Conservation (phyloP, 306 rosid species). For the Rosa chinensis region DNA sequence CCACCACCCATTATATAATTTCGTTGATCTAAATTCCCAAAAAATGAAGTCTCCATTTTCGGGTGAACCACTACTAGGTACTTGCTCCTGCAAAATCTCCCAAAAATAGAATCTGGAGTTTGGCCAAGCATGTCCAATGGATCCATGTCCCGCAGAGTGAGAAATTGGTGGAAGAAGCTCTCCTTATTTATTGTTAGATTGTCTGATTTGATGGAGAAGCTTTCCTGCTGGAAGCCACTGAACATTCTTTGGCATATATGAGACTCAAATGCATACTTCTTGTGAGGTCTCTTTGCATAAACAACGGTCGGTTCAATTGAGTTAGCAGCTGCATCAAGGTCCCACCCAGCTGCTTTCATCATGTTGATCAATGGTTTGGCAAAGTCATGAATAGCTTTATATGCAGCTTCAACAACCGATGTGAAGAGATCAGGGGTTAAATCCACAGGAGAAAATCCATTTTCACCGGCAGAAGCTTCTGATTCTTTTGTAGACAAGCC, state of each 20-base stretch:
- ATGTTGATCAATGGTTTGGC: constrained; percentile 97
- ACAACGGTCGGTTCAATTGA: constrained; percentile 76
- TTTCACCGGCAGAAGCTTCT: constrained; percentile 54
- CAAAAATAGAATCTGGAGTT: constrained; percentile 87
- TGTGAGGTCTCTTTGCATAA: constrained; percentile 96
- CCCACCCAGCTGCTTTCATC: constrained; percentile 99
- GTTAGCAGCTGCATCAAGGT: constrained; percentile 96
- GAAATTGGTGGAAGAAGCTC: constrained; percentile 84
- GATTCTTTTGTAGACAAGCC: constrained; percentile 89
- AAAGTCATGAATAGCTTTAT: constrained; percentile 92
- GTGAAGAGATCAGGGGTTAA: constrained; percentile 83
- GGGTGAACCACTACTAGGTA: constrained; percentile 88
- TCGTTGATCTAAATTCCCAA: constrained; percentile 90
- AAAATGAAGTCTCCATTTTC: constrained; percentile 96
- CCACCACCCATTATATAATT: constrained; percentile 85
- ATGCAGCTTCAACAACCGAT: constrained; percentile 77
- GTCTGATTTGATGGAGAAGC: constrained; percentile 63
- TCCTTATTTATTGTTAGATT: constrained; percentile 50
- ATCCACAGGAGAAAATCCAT: constrained; percentile 70
- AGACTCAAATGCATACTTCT: constrained; percentile 97
- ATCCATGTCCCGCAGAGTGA: constrained; percentile 84
- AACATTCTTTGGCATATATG: constrained; percentile 96
- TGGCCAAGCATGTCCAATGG: constrained; percentile 94
- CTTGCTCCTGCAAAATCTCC: constrained; percentile 89
- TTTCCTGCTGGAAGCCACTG: constrained; percentile 88